These are phyloP conservation scores for Rhodotorula sphaerocarpa DNA, from an alignment of 768 basidiomycete genomes.

Conservation along the genomic window DNA sequence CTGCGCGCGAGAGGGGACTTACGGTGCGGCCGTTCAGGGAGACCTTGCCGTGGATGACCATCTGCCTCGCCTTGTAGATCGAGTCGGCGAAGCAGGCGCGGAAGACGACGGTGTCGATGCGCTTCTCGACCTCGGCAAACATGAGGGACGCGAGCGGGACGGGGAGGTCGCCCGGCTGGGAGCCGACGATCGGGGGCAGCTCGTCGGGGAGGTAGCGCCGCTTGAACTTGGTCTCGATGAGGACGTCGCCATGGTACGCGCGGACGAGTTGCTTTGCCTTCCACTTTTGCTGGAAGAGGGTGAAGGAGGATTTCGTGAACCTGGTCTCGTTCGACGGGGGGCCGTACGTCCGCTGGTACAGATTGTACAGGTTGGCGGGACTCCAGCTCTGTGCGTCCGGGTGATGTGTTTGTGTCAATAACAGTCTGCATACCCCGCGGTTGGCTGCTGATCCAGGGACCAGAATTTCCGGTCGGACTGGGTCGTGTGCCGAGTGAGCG, in stretches of 20 bases:
- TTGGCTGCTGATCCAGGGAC: too few species aligned
- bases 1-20: slow-evolving; percentile 33
- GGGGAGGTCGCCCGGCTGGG: slow-evolving; percentile 50
- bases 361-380: slow-evolving; percentile 77
- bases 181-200: slow-evolving; percentile 53
- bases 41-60: slow-evolving; percentile 81
- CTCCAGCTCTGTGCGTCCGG: slow-evolving; percentile 64
- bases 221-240: slow-evolving; percentile 86
- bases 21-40: slow-evolving; percentile 84
- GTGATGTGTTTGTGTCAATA: neutral
- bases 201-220: slow-evolving; percentile 84
- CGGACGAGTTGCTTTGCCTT: slow-evolving; percentile 72
- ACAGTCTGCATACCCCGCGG: neutral
- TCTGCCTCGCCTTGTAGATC: slow-evolving; percentile 76
- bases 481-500: neutral
- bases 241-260: slow-evolving; percentile 91
- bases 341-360: slow-evolving; percentile 67
- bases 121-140: slow-evolving; percentile 85
- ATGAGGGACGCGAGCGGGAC: slow-evolving; percentile 92
- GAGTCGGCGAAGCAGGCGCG: slow-evolving; percentile 77
- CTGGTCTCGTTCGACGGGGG: slow-evolving; percentile 49
- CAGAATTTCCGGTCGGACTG: too few species aligned
- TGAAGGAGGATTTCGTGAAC: slow-evolving; percentile 53
- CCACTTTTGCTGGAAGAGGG: slow-evolving; percentile 89
- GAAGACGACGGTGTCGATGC: slow-evolving; percentile 88